Conservation (phyloP, 2,329 filamentous ascomycete species). For the Talaromyces piceae region DNA sequence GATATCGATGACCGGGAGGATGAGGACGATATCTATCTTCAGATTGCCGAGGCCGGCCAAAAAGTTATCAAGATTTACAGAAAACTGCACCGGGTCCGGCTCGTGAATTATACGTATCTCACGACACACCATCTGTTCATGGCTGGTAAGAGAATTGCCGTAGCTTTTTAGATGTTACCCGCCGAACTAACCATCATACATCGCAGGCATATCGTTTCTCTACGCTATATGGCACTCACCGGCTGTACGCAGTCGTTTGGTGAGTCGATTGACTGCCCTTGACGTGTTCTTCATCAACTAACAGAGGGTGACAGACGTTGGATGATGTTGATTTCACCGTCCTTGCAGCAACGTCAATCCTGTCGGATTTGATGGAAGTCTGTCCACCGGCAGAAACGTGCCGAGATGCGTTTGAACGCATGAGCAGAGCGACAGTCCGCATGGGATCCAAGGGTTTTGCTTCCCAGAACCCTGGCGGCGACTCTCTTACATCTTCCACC, state of each 20-base stretch:
- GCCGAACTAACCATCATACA: too few species aligned
- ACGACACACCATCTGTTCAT: conserved; percentile 96
- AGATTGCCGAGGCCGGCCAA: conserved; percentile 90
- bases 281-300: not conserved
- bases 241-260: conserved; percentile 74
- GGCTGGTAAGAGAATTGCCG: conserved; percentile 67
- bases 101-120: conserved; percentile 94
- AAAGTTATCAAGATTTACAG: conserved; percentile 86
- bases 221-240: conserved; percentile 97
- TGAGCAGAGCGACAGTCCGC: conserved; percentile 89
- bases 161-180: too few species aligned
- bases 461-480: conserved; percentile 27
- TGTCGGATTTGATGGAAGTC: conserved; percentile 85
- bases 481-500: conserved; percentile 10
- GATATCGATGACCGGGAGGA: conserved; percentile 51
- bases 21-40: conserved; percentile 85
- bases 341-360: conserved; percentile 82
- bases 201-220: conserved; percentile 70
- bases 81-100: conserved; percentile 74
- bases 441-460: conserved; percentile 88
- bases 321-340: conserved; percentile 98
- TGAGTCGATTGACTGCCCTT: conserved; percentile 43
- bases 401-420: conserved; percentile 87
- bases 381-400: conserved; percentile 93
- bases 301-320: conserved; percentile 51